Evolutionary conservation across 2,329 filamentous ascomycete genomes (phyloP).

Genomic region (Fusarium heterosporum): DNA sequence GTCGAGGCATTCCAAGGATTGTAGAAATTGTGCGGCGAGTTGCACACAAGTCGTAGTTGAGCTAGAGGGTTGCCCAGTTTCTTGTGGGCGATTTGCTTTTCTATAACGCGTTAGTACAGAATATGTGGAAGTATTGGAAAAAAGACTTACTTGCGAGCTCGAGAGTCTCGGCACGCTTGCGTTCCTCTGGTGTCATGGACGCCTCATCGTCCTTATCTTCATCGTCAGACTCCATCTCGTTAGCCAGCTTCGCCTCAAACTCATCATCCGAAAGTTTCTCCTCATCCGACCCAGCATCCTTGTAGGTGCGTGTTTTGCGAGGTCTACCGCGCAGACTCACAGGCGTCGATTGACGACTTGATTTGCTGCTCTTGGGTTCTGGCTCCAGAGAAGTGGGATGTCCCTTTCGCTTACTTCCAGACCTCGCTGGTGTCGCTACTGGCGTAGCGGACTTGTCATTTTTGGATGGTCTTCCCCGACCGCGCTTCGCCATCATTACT

Average conservation of each 20-base stretch:
- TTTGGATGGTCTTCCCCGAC: conserved; percentile 42
- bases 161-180: conserved; percentile 73
- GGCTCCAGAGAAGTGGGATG: conserved; percentile 51
- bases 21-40: conserved; percentile 96
- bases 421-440: conserved; percentile 33
- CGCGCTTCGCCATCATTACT: conserved; percentile 64
- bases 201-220: conserved; percentile 48
- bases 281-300: conserved; percentile 69
- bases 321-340: conserved; percentile 64
- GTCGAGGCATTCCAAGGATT: conserved; percentile 80
- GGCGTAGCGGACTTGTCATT: conserved; percentile 41
- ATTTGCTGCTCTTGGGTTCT: conserved; percentile 76
- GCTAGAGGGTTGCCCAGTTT: conserved; percentile 94
- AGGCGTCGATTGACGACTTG: conserved; percentile 81
- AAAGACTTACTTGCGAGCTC: conserved; percentile 77
- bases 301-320: conserved; percentile 62
- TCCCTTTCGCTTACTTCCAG: conserved; percentile 50
- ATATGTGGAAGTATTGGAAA: background rate
- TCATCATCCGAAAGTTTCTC: conserved; percentile 80
- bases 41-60: conserved; percentile 91
- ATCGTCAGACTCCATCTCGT: conserved; percentile 64
- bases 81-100: conserved; percentile 88
- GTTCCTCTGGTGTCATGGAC: conserved; percentile 66
- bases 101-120: conserved; percentile 54
- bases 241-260: conserved; percentile 82